Evolutionary conservation across 148 eudicot species (phyloP).

Genomic region (Linanthus parryae): DNA sequence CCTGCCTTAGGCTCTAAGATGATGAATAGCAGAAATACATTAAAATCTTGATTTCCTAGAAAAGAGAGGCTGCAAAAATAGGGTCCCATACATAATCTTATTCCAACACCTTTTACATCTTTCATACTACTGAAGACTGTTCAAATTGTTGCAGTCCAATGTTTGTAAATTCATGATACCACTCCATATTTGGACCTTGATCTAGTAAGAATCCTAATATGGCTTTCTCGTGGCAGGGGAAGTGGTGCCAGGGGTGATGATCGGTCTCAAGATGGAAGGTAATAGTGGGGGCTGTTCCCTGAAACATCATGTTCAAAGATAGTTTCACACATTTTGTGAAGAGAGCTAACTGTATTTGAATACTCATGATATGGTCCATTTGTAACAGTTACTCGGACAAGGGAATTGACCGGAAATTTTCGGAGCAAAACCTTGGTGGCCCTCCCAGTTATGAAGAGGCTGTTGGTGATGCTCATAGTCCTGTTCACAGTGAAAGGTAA

Average conservation of each 20-base stretch:
- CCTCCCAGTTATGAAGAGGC: constrained; percentile 96
- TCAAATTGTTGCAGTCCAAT: too few species aligned
- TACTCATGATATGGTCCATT: background rate
- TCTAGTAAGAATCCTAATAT: too few species aligned
- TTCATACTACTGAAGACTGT: too few species aligned
- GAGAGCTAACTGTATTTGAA: background rate
- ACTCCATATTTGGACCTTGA: too few species aligned
- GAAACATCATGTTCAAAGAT: too few species aligned
- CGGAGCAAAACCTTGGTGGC: constrained; percentile 68
- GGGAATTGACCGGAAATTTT: constrained; percentile 52
- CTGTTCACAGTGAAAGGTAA: constrained; percentile 68
- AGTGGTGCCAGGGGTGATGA: constrained; percentile 66
- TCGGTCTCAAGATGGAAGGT: constrained; percentile 67
- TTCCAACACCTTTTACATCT: too few species aligned
- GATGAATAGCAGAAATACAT: too few species aligned
- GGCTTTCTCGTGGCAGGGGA: constrained; percentile 54
- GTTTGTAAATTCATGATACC: too few species aligned
- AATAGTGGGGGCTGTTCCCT: constrained; percentile 5
- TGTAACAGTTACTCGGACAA: constrained; percentile 24
- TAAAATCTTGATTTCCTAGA: too few species aligned
- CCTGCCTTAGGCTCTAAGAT: too few species aligned
- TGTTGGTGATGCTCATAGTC: constrained; percentile 64
- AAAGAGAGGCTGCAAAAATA: too few species aligned
- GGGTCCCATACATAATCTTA: too few species aligned
- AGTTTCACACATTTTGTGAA: background rate